phyloP scores from a whole-genome alignment of 805 yeast species.

The Candida ficus region DNA sequence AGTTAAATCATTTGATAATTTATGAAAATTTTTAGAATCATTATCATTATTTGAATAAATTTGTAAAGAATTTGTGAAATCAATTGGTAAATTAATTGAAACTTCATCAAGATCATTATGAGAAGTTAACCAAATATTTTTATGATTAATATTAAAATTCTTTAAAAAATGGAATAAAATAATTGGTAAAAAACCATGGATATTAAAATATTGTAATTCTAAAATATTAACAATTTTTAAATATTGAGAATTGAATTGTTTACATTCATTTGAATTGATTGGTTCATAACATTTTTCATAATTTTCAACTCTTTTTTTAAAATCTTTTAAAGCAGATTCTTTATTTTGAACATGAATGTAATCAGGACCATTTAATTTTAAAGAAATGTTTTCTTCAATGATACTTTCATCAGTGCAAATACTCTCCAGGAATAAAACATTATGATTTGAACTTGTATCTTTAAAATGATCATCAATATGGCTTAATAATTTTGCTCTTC shows the following conservation, averaged over 20 bases:
- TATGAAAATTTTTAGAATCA: neutral
- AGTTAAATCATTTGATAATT: neutral
- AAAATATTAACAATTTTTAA: constrained; percentile 60
- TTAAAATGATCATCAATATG: constrained; percentile 32
- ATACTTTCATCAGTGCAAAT: constrained; percentile 26
- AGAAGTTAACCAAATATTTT: constrained; percentile 19
- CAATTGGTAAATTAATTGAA: constrained; percentile 3
- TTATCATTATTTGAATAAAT: constrained; percentile 7
- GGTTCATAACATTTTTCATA: constrained; percentile 51
- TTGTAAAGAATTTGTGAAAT: constrained; percentile 1
- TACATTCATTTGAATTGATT: constrained; percentile 35
- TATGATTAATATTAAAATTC: constrained; percentile 16
- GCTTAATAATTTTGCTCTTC: constrained; percentile 31
- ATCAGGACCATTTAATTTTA: constrained; percentile 31
- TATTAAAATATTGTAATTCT: constrained; percentile 50
- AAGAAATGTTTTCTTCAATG: constrained; percentile 26
- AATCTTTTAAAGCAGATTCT: constrained; percentile 25
- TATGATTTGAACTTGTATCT: constrained; percentile 27
- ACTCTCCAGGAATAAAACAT: constrained; percentile 37
- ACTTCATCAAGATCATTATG: constrained; percentile 2
- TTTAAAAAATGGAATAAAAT: constrained; percentile 18
- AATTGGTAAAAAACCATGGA: constrained; percentile 30
- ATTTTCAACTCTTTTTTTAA: constrained; percentile 43
- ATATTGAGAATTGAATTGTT: constrained; percentile 45
- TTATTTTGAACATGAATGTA: constrained; percentile 18